A percentile compares a stretch with the other conserved stretches of the same genome.
Conservation (phyloP, 164 flowering plant genomes). For the Santalum album region DNA sequence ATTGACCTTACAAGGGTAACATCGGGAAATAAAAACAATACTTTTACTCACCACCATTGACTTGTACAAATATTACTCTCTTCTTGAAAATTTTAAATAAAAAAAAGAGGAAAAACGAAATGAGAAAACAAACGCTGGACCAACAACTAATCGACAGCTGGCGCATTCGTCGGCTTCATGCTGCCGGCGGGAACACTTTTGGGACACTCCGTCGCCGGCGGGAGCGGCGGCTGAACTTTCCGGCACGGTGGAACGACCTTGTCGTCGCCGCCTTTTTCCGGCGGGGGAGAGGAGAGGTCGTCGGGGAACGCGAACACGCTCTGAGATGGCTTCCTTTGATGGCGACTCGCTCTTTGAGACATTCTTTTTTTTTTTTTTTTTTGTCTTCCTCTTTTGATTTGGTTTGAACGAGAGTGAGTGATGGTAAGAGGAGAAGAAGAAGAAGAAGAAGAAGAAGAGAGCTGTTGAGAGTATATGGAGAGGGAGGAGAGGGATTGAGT, state of each 20-base stretch:
- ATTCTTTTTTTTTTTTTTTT: too few relatives aligned
- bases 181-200: background rate
- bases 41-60: too few relatives aligned
- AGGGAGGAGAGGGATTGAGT: too few relatives aligned
- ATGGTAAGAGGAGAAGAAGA: background rate
- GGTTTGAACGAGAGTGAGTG: too few relatives aligned
- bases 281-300: slow-evolving; percentile 12
- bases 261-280: background rate
- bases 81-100: too few relatives aligned
- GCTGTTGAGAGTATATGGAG: slow-evolving; percentile 5
- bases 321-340: slow-evolving; percentile 41
- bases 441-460: background rate
- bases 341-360: slow-evolving; percentile 31
- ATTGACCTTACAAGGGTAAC: too few relatives aligned
- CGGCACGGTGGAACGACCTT: background rate
- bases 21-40: too few relatives aligned
- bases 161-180: background rate
- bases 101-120: too few relatives aligned
- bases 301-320: slow-evolving; percentile 26
- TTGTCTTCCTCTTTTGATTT: too few relatives aligned
- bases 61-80: too few relatives aligned
- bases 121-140: too few relatives aligned
- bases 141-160: too few relatives aligned
- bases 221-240: background rate
- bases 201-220: background rate